Evolutionary conservation across 2,329 filamentous ascomycete species (phyloP), one percentile per base, ranked within the genome.

Genomic region (Pestalotiopsis sp.): DNA sequence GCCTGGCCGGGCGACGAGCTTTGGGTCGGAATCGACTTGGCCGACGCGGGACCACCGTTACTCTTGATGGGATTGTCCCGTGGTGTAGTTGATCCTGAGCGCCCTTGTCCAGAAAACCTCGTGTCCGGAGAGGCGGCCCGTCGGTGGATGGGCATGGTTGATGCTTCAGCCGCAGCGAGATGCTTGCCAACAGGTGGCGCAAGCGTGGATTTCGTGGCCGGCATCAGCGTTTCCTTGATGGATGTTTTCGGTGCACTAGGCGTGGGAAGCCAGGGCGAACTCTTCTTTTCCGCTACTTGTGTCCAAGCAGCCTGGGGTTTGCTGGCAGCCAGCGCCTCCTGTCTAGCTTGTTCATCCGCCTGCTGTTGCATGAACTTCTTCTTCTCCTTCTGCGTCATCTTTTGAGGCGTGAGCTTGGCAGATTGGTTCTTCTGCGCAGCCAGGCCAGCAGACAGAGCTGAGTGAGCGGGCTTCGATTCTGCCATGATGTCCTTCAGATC

Each of bases 381-480:
- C 25, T 94, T 90, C 78, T 98, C 95, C 76, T 96, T 97, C 74
- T 98, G 96, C 0, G 95, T 97, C 73, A 97, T 81, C 77, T 93
- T 97, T 0, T 81, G 77, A 17, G 82, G 81, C 0, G 82, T 74
- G 52, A 75, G 66, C 72, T 82, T 85, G 64, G 68, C 76, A 67
- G 78, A 68, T 20, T 85, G 82, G 66, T 81, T 84, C 61, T 79
- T 85, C 73, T 88, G 84, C 1, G 85, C 85, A 4, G 84, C 86
- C 12, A 90, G 75, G 4, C 85, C 85, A 3, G 84, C 83, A 3
- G 88, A 88, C 3, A 90, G 77, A 1, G 84, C 86, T 3, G 87
- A 89, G 17, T 82, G 79, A 4, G 69, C 81, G 1, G 84, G 81
- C 0, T 84, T 84, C n/a, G 85, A 78, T 68, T 88, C 86, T 2